Base-by-base conservation (phyloP, 441 rosid genomes). In the Capsella rubella region DNA sequence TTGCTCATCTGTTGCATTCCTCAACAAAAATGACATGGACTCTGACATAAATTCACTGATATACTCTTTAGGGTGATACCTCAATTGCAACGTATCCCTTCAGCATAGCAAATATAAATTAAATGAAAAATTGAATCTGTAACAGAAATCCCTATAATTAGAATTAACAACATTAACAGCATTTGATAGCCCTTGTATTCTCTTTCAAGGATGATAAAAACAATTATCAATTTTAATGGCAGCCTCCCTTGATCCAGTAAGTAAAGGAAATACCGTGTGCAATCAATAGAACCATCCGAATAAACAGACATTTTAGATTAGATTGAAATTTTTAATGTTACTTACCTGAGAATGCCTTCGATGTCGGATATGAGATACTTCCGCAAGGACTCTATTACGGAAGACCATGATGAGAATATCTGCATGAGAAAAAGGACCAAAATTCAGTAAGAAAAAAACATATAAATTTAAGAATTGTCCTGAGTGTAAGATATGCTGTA, bases 1-100 rank as follows among this genome's bases (percentile, higher is more conserved):
- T 67, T 88, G 87, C 72, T 83, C 86, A 52, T 77, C 64, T 25
- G 84, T 78, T 61, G 97, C 88, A 79, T 83, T 91, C 84, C 99
- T 90, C 81, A 95, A 87, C 90, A 93, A 82, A 86, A 90, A 90
- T 76, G 99, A 90, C 67, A 86, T 83, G 55, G 95, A 83, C 64
- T 81, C 90, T 67, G 97, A 93, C 93, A 91, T 87, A 67, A 89
- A 82, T 64, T 89, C 91, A 79, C 69, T 90, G 58, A 95, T 79
- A 64, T 90, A 80, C 21, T 75, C 90, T 79, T 87, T 90, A 6
- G 86, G 84, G 69, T 91, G 81, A 82, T 90, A 89, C 79, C 95
- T 89, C 82, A 95, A 82, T 65, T 81, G 85, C 59, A 66, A 37
- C 2, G 97, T 86, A 72, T 80, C 82, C 91, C 98, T 93, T 63